Evolutionary conservation across 139 green algal species (phyloP).

Genomic region (Chlorella sp.): DNA sequence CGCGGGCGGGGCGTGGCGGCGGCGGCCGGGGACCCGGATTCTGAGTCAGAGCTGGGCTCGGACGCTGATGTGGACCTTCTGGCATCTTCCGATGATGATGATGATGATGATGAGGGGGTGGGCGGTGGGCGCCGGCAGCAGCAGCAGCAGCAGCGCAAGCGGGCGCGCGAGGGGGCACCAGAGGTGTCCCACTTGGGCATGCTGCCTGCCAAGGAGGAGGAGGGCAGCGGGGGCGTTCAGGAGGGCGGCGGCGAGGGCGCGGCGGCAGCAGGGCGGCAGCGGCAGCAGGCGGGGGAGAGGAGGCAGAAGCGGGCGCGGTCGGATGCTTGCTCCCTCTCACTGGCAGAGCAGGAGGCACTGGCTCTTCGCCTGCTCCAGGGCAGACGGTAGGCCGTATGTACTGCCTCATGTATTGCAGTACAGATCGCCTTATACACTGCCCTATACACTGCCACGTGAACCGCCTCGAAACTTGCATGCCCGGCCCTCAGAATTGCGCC

Average conservation of each 20-base stretch:
- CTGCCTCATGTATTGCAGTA: no score
- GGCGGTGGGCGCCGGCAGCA: neutral
- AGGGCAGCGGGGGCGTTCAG: neutral
- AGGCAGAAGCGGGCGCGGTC: slow-evolving; percentile 1
- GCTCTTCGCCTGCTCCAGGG: slow-evolving; percentile 65
- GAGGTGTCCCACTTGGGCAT: slow-evolving; percentile 61
- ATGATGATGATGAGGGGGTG: slow-evolving; percentile 19
- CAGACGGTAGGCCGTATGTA: neutral
- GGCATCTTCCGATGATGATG: slow-evolving; percentile 39
- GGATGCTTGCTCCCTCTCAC: slow-evolving; percentile 26
- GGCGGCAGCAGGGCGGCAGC: slow-evolving; percentile 12
- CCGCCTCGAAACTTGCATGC: no score
- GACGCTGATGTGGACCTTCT: slow-evolving; percentile 27
- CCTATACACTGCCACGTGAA: no score
- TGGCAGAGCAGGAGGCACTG: slow-evolving; percentile 74
- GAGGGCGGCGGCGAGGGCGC: neutral
- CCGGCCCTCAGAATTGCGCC: no score
- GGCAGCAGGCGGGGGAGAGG: neutral
- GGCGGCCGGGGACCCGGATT: neutral
- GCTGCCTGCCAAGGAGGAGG: slow-evolving; percentile 21
- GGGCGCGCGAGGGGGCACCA: neutral
- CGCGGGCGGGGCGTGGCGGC: neutral
- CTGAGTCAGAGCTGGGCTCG: neutral
- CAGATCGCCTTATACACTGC: no score
- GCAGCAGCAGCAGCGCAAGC: slow-evolving; percentile 24